phyloP scores from a whole-genome alignment of 805 yeast genomes.

The Cyberlindnera mycetangii region DNA sequence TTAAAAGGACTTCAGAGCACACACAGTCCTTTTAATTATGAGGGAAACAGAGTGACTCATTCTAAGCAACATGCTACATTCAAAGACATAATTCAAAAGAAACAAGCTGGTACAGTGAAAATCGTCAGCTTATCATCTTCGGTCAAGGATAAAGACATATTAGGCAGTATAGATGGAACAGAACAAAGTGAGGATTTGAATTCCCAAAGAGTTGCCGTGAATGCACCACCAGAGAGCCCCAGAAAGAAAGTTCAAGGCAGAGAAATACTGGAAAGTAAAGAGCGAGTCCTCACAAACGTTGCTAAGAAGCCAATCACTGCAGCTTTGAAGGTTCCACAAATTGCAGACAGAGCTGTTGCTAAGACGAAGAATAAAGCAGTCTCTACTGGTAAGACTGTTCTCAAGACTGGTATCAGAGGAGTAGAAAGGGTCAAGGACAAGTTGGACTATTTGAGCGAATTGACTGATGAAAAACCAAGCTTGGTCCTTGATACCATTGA shows the following conservation, averaged over 20 bases:
- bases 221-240: constrained; percentile 26
- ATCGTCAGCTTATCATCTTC: constrained; percentile 14
- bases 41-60: constrained; percentile 9
- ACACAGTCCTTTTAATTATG: constrained; percentile 20
- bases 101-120: constrained; percentile 8
- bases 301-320: constrained; percentile 2
- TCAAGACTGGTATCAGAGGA: constrained; percentile 3
- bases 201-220: constrained; percentile 15
- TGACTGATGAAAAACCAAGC: constrained; percentile 7
- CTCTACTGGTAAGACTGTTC: background rate
- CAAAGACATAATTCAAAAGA: constrained; percentile 17
- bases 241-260: constrained; percentile 1
- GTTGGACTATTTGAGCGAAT: constrained; percentile 6
- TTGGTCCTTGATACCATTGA: constrained; percentile 4
- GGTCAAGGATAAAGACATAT: background rate
- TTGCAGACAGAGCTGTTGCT: background rate
- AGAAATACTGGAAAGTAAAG: constrained; percentile 6
- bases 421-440: constrained; percentile 1
- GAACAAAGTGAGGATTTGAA: constrained; percentile 1
- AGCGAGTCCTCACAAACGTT: constrained; percentile 2
- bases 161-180: background rate
- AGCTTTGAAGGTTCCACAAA: constrained; percentile 9
- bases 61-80: constrained; percentile 9
- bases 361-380: constrained; percentile 1
- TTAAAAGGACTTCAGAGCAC: background rate